Evolutionary conservation across 2,329 filamentous ascomycete genomes (phyloP), one percentile per base, ranked within the genome.

Genomic region (Pseudocercospora macadamiae): DNA sequence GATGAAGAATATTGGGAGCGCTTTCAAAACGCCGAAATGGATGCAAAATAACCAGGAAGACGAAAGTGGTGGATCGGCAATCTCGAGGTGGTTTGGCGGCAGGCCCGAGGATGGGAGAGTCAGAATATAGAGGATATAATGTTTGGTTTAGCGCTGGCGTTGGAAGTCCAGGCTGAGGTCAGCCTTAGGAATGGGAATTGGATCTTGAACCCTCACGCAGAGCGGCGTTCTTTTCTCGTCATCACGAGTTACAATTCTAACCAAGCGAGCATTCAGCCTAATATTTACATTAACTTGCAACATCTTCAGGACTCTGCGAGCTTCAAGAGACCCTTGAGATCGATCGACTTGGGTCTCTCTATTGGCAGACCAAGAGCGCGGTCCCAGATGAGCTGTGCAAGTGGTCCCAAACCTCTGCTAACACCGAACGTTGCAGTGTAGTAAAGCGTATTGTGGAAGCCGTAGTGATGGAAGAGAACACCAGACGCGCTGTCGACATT

Each of bases 261-360:
- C 42, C 42, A 47, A 26, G 7, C 14, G 23, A 7, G 23, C n/a
- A 25, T 28, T 21, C 23, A 23, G 26, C n/a, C n/a, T 30, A 12
- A 30, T 23, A n/a, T 32, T 14, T 21, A 34, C 47, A 49, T 12
- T 18, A 12, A 16, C 14, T 21, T 14, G 4, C 8, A 49, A 18
- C 26, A 2, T 2, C 12, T 25, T 37, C 54, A 60, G n/a, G 58
- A 37, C 55, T 75, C 71, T 21, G 79, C 76, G 66, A 78, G 75
- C 68, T 93, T 89, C 66, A 96, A 79, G 66, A 99, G 79, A 9
- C 93, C 93, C 75, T 90, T 83, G 56, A 99, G 81, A 78, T 96
- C 95, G 74, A 97, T 96, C 77, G 91, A 96, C 89, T 99, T 99
- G 51, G 95, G 95, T 63, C 93, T 84, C 86, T 99, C 95, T 71